Evolutionary conservation across 305 asterid species (phyloP).

Genomic region (Fraxinus velutina): DNA sequence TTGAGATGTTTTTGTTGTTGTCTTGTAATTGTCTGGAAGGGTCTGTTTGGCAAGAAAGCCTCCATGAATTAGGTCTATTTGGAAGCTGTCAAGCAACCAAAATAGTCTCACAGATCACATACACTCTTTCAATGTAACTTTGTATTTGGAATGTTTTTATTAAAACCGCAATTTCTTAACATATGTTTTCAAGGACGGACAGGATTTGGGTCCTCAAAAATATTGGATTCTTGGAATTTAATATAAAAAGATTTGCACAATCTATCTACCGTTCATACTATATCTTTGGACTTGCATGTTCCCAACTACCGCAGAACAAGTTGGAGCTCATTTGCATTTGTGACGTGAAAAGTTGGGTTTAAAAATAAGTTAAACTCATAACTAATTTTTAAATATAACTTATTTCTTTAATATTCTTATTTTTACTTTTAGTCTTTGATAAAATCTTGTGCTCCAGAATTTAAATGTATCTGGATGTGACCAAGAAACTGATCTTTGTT

Average conservation of each 20-base stretch:
- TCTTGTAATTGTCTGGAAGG: neutral
- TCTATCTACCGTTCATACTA: neutral
- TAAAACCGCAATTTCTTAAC: neutral
- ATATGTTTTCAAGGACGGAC: neutral
- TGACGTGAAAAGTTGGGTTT: neutral
- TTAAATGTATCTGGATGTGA: neutral
- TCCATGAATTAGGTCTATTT: slow-evolving; percentile 21
- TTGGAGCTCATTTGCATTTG: neutral
- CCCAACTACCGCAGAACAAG: neutral
- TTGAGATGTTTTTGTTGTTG: neutral
- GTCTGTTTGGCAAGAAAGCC: slow-evolving; percentile 27
- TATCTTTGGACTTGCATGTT: neutral
- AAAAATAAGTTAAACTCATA: neutral
- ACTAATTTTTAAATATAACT: neutral
- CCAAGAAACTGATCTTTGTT: neutral
- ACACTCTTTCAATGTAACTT: slow-evolving; percentile 17
- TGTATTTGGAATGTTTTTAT: neutral
- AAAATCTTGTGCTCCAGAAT: neutral
- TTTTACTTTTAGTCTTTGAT: neutral
- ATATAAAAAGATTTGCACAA: neutral
- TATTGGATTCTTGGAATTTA: neutral
- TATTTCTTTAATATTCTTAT: neutral
- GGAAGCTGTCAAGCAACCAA: slow-evolving; percentile 31
- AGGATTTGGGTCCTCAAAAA: neutral
- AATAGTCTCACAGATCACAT: slow-evolving; percentile 30